Conservation (phyloP, 805 yeast genomes). For the Pichia membranifaciens region DNA sequence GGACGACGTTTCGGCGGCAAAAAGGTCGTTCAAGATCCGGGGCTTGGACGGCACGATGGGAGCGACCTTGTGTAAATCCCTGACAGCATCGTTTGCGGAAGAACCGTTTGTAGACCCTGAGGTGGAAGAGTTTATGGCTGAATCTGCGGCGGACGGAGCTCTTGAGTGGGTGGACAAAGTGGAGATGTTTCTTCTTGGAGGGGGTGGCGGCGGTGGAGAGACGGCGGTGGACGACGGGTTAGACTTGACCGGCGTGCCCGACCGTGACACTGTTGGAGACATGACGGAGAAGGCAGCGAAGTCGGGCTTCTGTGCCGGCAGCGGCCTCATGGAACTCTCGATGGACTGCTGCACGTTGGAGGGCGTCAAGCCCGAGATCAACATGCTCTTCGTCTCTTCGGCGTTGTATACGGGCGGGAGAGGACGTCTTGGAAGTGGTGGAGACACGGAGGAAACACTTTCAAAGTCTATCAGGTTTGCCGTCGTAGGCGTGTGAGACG, state of each 20-base stretch:
- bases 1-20: not conserved
- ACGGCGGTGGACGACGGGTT: slow-evolving; percentile 14
- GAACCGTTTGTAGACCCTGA: not conserved
- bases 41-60: slow-evolving; percentile 32
- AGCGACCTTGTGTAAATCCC: slow-evolving; percentile 19
- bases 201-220: slow-evolving; percentile 20
- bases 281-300: slow-evolving; percentile 22
- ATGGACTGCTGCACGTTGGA: slow-evolving; percentile 14
- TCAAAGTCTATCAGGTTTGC: slow-evolving; percentile 21
- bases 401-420: slow-evolving; percentile 24
- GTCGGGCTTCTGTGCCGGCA: not conserved
- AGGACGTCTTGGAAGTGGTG: slow-evolving; percentile 16
- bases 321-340: not conserved
- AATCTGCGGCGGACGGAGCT: not conserved
- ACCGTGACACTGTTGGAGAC: slow-evolving; percentile 28
- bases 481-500: slow-evolving; percentile 6
- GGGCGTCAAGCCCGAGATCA: slow-evolving; percentile 23
- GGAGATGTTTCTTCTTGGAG: slow-evolving; percentile 21
- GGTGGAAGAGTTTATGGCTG: not conserved
- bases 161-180: not conserved
- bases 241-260: slow-evolving; percentile 16
- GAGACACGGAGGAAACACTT: slow-evolving; percentile 15
- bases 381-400: slow-evolving; percentile 17
- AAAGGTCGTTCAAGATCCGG: slow-evolving; percentile 19
- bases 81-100: not conserved